Evolutionary conservation across 768 basidiomycete species (phyloP), one percentile per base, ranked within the genome.

Genomic region (Tricholomella constricta): DNA sequence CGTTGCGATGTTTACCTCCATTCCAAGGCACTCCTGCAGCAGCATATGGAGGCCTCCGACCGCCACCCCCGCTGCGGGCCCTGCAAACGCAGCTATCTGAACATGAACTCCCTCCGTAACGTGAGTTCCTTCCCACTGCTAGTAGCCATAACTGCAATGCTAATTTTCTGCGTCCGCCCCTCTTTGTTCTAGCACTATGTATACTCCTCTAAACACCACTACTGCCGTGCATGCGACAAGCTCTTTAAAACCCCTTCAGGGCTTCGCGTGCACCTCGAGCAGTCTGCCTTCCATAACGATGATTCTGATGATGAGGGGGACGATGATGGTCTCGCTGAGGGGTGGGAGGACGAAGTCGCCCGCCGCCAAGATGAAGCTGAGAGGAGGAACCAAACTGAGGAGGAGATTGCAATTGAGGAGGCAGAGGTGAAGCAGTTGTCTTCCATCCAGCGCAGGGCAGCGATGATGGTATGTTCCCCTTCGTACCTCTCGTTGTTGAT

Each of bases 311-410:
- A 52, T 12, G 51, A 52, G 25, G 44, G 41, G 14, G 52, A 45
- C 19, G 32, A 46, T 4, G 48, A 41, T 5, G 35, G 32, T 10
- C 45, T 17, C 26, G 44, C 52, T 2, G 38, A 32, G 7, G 56
- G 56, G n/a, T 58, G 57, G 57, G 57, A 54, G 31, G 57, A 58
- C 17, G 57, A 54, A n/a, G 19, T 57, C 5, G 56, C 45, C 3
- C 42, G 40, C 6, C 12, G 29, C 4, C 45, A 42, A 7, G 52
- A 58, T 3, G 54, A 17, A 31, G 52, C 46, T 22, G 48, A 46
- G 12, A 38, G 56, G 14, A 34, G 31, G 6, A 40, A 31, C 4
- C 56, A 54, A 6, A 38, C 29, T 0, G 57, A 54, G 27, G 49
- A 48, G 9, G 9, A 12, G 9, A 31, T 54, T 14, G 7, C n/a